Base-by-base conservation (phyloP, 176 grass and related monocot genomes). In the Paspalum vaginatum region DNA sequence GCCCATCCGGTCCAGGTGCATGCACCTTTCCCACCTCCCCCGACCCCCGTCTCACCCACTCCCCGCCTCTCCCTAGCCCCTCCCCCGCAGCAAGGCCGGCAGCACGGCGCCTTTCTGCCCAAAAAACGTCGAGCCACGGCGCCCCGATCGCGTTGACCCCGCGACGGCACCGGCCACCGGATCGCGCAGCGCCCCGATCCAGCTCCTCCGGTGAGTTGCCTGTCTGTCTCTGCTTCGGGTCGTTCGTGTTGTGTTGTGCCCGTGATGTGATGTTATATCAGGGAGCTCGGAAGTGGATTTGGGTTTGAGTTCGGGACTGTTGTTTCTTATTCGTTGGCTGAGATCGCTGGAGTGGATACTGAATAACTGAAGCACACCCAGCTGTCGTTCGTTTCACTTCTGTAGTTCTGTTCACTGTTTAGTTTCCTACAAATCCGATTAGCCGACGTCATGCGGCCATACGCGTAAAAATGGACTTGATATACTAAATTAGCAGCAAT, bases 1-100 rank as follows among this genome's bases (percentile, higher is more conserved):
- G 78, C 73, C 65, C 79, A 64, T 74, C 70, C 14, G 18, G 62
- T 52, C 70, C 68, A 86, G 87, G 87, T 92, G 86, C 93, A 86
- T 96, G 90, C 85, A 90, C 74, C 82, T 89, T 63, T 42, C 76
- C 63, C 73, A 56, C 76, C 38, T 21, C 65, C 2, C n/a, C n/a
- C n/a, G n/a, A n/a, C n/a, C n/a, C n/a, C n/a, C n/a, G n/a, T n/a
- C n/a, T n/a, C n/a, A n/a, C n/a, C n/a, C n/a, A n/a, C n/a, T n/a
- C n/a, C n/a, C n/a, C n/a, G n/a, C n/a, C n/a, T n/a, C n/a, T n/a
- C n/a, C n/a, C n/a, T n/a, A n/a, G n/a, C n/a, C n/a, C n/a, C 32
- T 26, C 50, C 46, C 46, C 46, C 22, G 46, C 51, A n/a, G 70
- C 68, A 43, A 74, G 27, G 11, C 71, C 48, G 65, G 76, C 75